Base-by-base conservation (phyloP, 805 yeast species). In the Candida orba region DNA sequence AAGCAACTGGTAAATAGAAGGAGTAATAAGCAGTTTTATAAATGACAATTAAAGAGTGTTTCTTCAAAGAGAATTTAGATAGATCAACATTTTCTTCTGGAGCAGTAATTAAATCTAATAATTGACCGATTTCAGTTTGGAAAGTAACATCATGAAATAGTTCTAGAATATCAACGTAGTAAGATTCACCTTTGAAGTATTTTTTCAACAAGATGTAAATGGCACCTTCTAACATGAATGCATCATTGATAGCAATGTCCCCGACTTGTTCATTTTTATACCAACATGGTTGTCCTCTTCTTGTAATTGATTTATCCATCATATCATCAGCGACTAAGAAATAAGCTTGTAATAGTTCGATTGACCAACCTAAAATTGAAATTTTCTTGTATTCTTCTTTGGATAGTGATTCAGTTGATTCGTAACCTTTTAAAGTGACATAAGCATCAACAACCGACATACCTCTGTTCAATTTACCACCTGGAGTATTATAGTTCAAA, bases 231-330 rank as follows among this genome's bases (percentile, higher is more conserved):
- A 93, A 75, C 93, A 93, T 87, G 66, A 93, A 93, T 4, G 99
- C 79, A 62, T 93, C 99, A 61, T 93, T 93, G 66, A 93, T 93
- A 47, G 99, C 99, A 62, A 93, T 83, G 63, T 88, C 88, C 34
- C 86, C 87, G 47, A 93, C 96, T 34, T 78, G 79, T 52, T 76
- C 79, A 31, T 69, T 75, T 60, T 74, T 79, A 72, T 89, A 93
- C 99, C 99, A 93, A 68, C 99, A 93, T 52, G 96, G 93, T 68
- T 91, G 97, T 47, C 97, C 99, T 65, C 99, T 83, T 75, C 99
- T 85, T 35, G 99, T 93, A 64, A 87, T 84, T 30, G 96, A 85
- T 54, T 80, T 79, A 65, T 93, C 99, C 99, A 93, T 93, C 80
- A 93, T 93, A 64, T 93, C 99, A 64, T 93, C 99, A 29, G 98